Conservation (phyloP, 805 yeast species). For the Schizosaccharomyces japonicus region DNA sequence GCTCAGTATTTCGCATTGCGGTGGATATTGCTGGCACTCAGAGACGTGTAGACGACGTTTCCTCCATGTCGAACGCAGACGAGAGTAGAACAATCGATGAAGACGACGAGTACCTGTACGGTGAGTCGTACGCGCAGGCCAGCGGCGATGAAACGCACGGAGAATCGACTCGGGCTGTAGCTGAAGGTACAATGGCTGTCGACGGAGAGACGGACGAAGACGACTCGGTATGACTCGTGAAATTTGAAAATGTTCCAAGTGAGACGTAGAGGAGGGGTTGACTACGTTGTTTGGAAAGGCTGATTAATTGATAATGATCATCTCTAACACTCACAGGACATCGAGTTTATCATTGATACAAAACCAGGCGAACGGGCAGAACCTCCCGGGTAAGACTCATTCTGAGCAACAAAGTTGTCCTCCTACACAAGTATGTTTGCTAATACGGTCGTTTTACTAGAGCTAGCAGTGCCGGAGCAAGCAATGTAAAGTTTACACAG, state of each 20-base stretch:
- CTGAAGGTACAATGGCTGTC: slow-evolving; percentile 8
- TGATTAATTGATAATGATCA: not conserved
- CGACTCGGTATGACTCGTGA: slow-evolving; percentile 23
- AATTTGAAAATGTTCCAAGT: too few relatives aligned
- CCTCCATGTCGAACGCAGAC: slow-evolving; percentile 5
- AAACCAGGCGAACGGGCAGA: slow-evolving; percentile 15
- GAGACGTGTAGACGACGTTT: not conserved
- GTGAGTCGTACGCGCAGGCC: slow-evolving; percentile 13
- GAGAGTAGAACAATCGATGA: slow-evolving; percentile 18
- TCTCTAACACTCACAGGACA: slow-evolving; percentile 24
- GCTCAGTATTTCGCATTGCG: too few relatives aligned
- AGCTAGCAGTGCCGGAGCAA: not conserved
- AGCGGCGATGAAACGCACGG: slow-evolving; percentile 12
- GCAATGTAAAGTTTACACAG: slow-evolving; percentile 12
- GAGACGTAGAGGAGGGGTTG: slow-evolving; percentile 25
- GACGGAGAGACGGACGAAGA: slow-evolving; percentile 12
- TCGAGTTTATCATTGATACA: slow-evolving; percentile 57
- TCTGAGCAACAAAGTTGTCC: slow-evolving; percentile 6
- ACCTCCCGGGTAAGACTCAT: slow-evolving; percentile 12
- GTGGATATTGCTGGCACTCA: not conserved
- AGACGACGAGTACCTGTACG: slow-evolving; percentile 51
- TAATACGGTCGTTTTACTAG: slow-evolving; percentile 11
- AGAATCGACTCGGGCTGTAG: slow-evolving; percentile 14
- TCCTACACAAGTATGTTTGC: not conserved
- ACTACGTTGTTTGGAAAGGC: slow-evolving; percentile 19